phyloP scores from a whole-genome alignment of 306 rosid genomes.

The Gastrolobium bilobum region DNA sequence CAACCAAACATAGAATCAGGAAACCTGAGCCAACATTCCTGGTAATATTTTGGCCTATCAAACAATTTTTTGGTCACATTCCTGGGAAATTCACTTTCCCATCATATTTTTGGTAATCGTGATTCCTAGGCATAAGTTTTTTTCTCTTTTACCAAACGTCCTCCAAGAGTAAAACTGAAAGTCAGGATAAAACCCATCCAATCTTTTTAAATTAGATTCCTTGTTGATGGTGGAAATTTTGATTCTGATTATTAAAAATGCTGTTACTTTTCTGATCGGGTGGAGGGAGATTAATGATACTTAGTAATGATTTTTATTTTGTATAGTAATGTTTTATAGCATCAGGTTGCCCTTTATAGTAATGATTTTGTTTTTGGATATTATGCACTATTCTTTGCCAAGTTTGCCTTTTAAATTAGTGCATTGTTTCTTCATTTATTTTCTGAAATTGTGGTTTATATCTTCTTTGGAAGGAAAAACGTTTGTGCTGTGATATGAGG shows the following conservation, averaged over 20 bases:
- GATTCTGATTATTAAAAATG: slow-evolving; percentile 1
- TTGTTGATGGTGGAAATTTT: slow-evolving; percentile 19
- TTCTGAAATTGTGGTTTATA: slow-evolving; percentile 16
- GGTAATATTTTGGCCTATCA: no score
- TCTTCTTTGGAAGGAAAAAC: slow-evolving; percentile 77
- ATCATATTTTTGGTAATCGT: no score
- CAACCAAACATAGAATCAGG: no score
- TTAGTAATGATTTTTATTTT: not conserved
- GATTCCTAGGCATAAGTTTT: no score
- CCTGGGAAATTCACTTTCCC: no score
- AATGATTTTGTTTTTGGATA: not conserved
- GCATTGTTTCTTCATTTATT: slow-evolving; percentile 14
- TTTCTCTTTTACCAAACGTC: no score
- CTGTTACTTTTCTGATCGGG: not conserved
- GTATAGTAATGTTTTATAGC: not conserved
- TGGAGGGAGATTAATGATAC: not conserved
- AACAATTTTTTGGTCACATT: no score
- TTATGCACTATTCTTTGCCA: not conserved
- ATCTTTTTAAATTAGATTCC: not conserved
- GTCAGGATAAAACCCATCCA: not conserved
- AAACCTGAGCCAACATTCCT: no score
- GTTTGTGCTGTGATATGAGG: slow-evolving; percentile 72
- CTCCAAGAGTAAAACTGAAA: not conserved
- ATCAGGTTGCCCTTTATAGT: not conserved
- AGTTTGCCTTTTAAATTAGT: not conserved